Evolutionary conservation across 495 filamentous ascomycete genomes (phyloP), one percentile per base, ranked within the genome.

Genomic region (Tuber microsphaerosporum): DNA sequence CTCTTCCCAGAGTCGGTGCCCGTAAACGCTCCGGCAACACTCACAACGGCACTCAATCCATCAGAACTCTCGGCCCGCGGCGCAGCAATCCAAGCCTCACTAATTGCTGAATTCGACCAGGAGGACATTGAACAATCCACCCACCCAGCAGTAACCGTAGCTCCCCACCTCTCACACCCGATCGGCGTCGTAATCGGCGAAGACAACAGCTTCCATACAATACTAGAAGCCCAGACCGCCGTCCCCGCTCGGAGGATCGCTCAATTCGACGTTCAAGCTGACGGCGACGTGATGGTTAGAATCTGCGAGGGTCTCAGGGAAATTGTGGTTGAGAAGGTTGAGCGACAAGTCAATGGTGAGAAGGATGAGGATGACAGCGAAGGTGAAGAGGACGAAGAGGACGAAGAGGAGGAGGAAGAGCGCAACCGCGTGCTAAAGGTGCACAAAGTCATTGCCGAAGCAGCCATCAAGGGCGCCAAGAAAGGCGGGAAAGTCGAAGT

Each of bases 41-140:
- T 85, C 70, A 77, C 89, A 22, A 88, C 87, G 41, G 92, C 95
- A 75, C 88, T 99, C 86, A 97, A 97, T 88, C 95, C 95, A 42
- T 94, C 92, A 22, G 94, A 97, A 84, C 88, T 97, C 69, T 86
- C 91, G 76, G 92, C 93, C 71, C 89, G 95, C 74, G 95, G 95
- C 81, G 95, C 96, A 75, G 94, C 95, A 45, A 92, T 98, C 81
- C 95, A 99, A 86, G 95, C 95, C 26, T 94, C 91, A 71, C 85
- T 99, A 71, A 92, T 99, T 82, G 89, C 92, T 82, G 94, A 94
- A 83, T 98, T 95, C 84, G 95, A 98, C 73, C 85, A 88, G 73
- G 92, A 94, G 73, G 96, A 99, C 83, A 97, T 99, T 78, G 92
- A 94, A 82, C 93, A 97, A 85, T 96, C 92, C 17, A 96, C 93